phyloP scores from a whole-genome alignment of 257 asterid species.

The Solanum raphanifolium region DNA sequence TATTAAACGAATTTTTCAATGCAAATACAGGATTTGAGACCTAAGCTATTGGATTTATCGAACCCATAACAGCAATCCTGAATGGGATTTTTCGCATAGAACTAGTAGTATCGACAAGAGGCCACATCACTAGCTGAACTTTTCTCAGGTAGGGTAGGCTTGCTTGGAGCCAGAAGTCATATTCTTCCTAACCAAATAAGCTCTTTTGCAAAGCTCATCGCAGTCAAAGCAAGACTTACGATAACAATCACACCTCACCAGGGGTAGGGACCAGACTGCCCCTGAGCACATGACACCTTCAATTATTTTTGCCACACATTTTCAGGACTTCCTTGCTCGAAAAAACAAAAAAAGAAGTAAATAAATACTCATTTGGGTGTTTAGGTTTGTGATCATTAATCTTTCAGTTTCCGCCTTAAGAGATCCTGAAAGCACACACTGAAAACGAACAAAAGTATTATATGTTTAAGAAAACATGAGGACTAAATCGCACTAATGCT shows the following conservation, averaged over 20 bases:
- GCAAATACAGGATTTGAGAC: not conserved
- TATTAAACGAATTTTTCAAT: not conserved
- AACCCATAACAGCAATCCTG: not conserved
- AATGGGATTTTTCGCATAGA: not conserved
- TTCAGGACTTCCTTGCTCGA: not conserved
- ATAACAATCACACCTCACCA: not conserved
- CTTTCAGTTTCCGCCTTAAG: no score
- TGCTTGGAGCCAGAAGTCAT: not conserved
- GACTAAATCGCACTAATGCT: no score
- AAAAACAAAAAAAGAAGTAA: not conserved
- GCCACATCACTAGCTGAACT: not conserved
- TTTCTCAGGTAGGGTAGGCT: not conserved
- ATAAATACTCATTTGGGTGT: no score
- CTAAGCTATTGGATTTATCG: not conserved
- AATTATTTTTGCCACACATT: not conserved
- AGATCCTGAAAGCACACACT: no score
- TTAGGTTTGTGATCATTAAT: no score
- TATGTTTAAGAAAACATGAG: no score
- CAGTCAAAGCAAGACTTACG: not conserved
- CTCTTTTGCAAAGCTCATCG: not conserved
- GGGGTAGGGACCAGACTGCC: not conserved
- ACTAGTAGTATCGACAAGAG: not conserved
- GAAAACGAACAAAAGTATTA: no score
- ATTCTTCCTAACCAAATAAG: not conserved
- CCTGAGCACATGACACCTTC: not conserved